These are phyloP conservation scores for Casaregolazyma lundiana DNA, from an alignment of 1,139 yeast species.

Conservation along the genomic window DNA sequence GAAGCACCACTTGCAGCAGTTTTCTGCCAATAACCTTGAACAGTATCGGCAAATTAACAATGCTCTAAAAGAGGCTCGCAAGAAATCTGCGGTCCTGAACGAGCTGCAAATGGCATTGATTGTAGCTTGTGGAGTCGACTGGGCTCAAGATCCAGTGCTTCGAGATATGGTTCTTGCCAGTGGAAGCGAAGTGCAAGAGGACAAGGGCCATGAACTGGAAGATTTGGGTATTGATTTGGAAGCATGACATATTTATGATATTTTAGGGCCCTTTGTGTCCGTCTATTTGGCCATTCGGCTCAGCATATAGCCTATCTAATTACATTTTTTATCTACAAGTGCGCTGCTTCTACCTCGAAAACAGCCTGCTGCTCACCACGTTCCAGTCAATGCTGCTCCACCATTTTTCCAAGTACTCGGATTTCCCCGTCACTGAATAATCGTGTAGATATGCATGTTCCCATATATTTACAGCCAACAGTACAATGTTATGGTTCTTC, in stretches of 20 bases:
- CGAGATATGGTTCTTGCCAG: slow-evolving; percentile 17
- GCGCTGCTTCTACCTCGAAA: slow-evolving; percentile 5
- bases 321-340: slow-evolving; percentile 2
- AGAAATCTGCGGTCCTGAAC: slow-evolving; percentile 17
- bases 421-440: slow-evolving; percentile 75
- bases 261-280: background rate
- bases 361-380: slow-evolving; percentile 43
- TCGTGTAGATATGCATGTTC: slow-evolving; percentile 79
- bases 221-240: background rate
- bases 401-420: slow-evolving; percentile 65
- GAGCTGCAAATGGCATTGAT: slow-evolving; percentile 23
- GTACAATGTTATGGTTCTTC: slow-evolving; percentile 69
- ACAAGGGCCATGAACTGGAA: background rate
- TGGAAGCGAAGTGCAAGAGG: slow-evolving; percentile 11
- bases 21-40: slow-evolving; percentile 13
- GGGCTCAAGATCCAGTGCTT: slow-evolving; percentile 20
- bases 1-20: slow-evolving; percentile 11
- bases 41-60: slow-evolving; percentile 12
- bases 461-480: slow-evolving; percentile 81
- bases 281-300: background rate
- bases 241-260: background rate
- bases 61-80: slow-evolving; percentile 11
- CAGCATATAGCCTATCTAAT: slow-evolving; percentile 5
- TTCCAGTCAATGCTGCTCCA: slow-evolving; percentile 87
- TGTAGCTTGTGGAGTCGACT: slow-evolving; percentile 23